A percentile compares a stretch with the other conserved stretches of the same genome.
These are phyloP conservation scores for Ganoderma lucidum DNA, from an alignment of 1,284 basidiomycete genomes.

Conservation along the genomic window DNA sequence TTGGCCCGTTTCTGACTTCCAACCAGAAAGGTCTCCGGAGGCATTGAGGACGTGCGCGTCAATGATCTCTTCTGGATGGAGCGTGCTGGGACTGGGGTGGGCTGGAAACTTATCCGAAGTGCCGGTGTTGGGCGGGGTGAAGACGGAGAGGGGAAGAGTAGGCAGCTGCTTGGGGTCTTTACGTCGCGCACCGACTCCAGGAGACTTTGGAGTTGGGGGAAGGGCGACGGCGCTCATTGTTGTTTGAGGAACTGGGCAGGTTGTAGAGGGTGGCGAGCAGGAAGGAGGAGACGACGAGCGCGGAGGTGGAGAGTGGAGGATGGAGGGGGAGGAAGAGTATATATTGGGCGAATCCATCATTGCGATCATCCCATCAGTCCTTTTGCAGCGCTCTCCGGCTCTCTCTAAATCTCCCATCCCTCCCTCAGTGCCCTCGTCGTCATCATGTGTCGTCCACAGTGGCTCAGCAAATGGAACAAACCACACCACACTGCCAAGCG, in stretches of 20 bases:
- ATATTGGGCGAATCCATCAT: slow-evolving; percentile 26
- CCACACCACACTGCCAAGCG: not conserved
- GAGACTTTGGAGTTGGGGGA: slow-evolving; percentile 47
- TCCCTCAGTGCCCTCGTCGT: not conserved
- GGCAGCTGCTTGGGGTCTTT: slow-evolving; percentile 71
- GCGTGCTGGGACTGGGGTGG: slow-evolving; percentile 70
- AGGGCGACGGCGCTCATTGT: slow-evolving; percentile 40
- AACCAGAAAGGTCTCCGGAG: slow-evolving; percentile 51
- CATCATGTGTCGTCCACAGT: not conserved
- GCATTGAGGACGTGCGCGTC: slow-evolving; percentile 68
- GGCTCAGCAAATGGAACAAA: not conserved
- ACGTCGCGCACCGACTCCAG: slow-evolving; percentile 57
- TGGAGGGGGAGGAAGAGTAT: slow-evolving; percentile 17
- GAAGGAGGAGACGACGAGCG: slow-evolving; percentile 6
- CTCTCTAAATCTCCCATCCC: not conserved
- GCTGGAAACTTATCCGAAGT: slow-evolving; percentile 71
- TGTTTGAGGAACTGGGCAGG: not conserved
- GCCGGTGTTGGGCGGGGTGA: slow-evolving; percentile 71
- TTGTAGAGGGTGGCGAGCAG: slow-evolving; percentile 12
- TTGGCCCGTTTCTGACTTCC: slow-evolving; percentile 61
- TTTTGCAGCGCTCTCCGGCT: slow-evolving; percentile 23
- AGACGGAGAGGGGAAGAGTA: slow-evolving; percentile 74
- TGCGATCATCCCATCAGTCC: slow-evolving; percentile 31
- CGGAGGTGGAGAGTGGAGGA: slow-evolving; percentile 14
- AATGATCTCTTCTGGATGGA: slow-evolving; percentile 68